Base-by-base conservation (phyloP, 495 filamentous ascomycete genomes). In the Penicilliopsis zonata region DNA sequence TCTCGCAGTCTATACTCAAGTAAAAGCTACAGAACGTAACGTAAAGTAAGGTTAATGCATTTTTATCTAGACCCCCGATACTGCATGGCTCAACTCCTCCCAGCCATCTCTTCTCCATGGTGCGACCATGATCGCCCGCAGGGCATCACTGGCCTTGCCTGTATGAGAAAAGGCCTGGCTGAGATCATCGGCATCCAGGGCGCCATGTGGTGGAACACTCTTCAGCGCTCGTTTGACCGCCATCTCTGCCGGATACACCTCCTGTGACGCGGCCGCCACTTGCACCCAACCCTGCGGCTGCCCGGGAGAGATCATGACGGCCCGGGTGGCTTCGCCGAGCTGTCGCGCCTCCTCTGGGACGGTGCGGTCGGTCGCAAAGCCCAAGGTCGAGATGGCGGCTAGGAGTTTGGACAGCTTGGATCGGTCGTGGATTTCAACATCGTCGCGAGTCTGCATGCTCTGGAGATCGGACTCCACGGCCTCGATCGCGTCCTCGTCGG, bases 391-490 rank as follows among this genome's bases (percentile, higher is more conserved):
- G 21, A 78, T 68, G n/a, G 67, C 63, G 8, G 61, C 61, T 20
- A 78, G 52, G 14, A 84, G 58, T 30, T 65, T 63, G 38, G 74
- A 61, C 4, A 82, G 56, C 36, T 69, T 68, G 18, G 52, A 49
- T 10, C 59, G 59, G 14, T 74, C 56, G 13, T 61, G 51, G 15
- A 52, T 47, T 20, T 52, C 54, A 28, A 74, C 56, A 16, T 56
- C 61, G 33, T 82, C 72, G 19, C 65, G 70, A 0, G 75, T 78
- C 26, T 85, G 67, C 31, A 94, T 62, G 12, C 48, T 60, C 23
- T 81, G 67, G 13, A 98, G 67, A 49, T 92, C 86, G 1, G 74
- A 70, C n/a, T 69, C 61, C 2, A 95, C 83, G 1, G 86, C 86
- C 26, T 85, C 81, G 6, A 85, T 59, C 3, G 74, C 78, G 26